These are phyloP conservation scores for Endothia cerciana DNA, from an alignment of 2,329 filamentous ascomycete genomes.

Conservation along the genomic window DNA sequence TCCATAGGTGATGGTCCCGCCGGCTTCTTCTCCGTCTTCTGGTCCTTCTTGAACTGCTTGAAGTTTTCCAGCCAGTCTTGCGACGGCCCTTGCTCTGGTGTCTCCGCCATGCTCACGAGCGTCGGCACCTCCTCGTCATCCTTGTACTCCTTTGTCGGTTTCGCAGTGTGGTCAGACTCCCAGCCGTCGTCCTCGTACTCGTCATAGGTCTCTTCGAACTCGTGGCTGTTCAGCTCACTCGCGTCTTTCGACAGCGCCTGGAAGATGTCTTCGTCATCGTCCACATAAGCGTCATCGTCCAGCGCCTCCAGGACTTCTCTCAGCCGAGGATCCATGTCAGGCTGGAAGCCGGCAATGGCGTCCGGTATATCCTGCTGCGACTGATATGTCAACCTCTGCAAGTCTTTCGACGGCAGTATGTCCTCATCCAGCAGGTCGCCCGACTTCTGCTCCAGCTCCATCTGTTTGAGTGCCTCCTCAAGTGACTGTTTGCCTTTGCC, in stretches of 20 bases:
- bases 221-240: conserved; percentile 63
- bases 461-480: conserved; percentile 76
- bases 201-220: conserved; percentile 72
- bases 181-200: conserved; percentile 77
- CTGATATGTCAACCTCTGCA: conserved; percentile 77
- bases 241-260: conserved; percentile 51
- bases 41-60: conserved; percentile 89
- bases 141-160: conserved; percentile 65
- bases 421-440: conserved; percentile 70
- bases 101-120: conserved; percentile 50
- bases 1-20: conserved; percentile 60
- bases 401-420: conserved; percentile 78
- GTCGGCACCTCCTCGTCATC: conserved; percentile 52
- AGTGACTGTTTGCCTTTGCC: conserved; percentile 75
- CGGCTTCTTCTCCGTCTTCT: conserved; percentile 52
- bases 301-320: conserved; percentile 90
- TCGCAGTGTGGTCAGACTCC: conserved; percentile 93
- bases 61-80: conserved; percentile 92
- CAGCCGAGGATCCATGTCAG: conserved; percentile 94
- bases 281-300: conserved; percentile 94
- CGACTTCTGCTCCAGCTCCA: conserved; percentile 59
- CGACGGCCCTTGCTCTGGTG: conserved; percentile 64
- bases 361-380: conserved; percentile 93
- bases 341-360: conserved; percentile 89
- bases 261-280: conserved; percentile 85